Conservation (phyloP, 2,329 filamentous ascomycete species). For the Aspergillus tanneri region DNA sequence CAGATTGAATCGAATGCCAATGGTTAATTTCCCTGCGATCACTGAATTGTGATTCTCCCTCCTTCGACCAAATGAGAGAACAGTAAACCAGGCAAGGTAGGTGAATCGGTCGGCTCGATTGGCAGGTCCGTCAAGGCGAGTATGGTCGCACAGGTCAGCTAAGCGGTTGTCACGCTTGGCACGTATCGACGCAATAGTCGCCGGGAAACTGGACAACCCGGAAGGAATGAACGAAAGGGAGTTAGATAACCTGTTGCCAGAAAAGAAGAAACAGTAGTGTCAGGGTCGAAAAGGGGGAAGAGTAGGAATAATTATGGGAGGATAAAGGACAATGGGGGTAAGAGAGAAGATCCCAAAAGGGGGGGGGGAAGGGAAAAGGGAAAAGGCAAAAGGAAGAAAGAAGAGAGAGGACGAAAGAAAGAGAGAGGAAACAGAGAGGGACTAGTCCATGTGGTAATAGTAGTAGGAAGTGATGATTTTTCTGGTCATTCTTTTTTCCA, state of each 20-base stretch:
- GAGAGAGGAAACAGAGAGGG: conserved; percentile 10
- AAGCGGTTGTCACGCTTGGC: conserved; percentile 28
- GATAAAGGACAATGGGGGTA: neutral
- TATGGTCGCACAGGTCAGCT: conserved; percentile 28
- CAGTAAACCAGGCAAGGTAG: neutral
- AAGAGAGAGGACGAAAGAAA: conserved; percentile 14
- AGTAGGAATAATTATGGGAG: conserved; percentile 2
- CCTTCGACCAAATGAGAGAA: neutral
- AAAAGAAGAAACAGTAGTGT: conserved; percentile 6
- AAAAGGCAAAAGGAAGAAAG: conserved; percentile 14
- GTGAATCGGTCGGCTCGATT: conserved; percentile 10
- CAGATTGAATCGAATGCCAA: conserved; percentile 23
- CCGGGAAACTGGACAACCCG: conserved; percentile 28
- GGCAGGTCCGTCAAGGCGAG: conserved; percentile 9
- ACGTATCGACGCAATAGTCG: conserved; percentile 22
- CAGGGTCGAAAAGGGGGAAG: neutral
- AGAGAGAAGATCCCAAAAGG: conserved; percentile 6
- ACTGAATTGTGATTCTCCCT: neutral
- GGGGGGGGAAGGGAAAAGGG: conserved; percentile 9
- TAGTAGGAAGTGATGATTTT: conserved; percentile 11
- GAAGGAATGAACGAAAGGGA: conserved; percentile 14
- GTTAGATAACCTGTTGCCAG: conserved; percentile 1
- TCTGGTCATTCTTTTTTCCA: conserved; percentile 16
- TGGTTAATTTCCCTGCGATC: conserved; percentile 1
- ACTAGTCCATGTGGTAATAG: conserved; percentile 3